Evolutionary conservation across 1,284 basidiomycete species (phyloP).

Genomic region (Schizophyllum amplum): DNA sequence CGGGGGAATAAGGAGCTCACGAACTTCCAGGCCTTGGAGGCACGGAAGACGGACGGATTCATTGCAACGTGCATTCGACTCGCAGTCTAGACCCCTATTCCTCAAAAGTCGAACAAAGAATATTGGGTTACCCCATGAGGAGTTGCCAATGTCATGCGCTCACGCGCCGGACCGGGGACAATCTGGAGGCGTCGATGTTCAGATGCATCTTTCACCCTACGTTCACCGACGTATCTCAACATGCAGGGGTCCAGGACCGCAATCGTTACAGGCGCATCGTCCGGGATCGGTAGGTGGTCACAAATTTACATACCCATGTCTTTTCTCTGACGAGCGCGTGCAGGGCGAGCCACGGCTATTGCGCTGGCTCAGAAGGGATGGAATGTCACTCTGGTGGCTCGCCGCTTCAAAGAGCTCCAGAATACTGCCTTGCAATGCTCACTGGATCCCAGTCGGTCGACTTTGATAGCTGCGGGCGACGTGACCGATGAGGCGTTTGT

Average conservation of each 20-base stretch:
- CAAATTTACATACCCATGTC: neutral
- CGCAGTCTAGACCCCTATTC: no score
- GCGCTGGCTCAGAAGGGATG: slow-evolving; percentile 47
- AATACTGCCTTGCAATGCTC: neutral
- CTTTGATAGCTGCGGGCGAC: slow-evolving; percentile 49
- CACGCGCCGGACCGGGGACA: no score
- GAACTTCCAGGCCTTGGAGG: no score
- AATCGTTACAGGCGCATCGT: slow-evolving; percentile 25
- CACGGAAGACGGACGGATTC: no score
- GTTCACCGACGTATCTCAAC: no score
- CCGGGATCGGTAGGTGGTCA: slow-evolving; percentile 26
- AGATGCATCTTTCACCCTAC: no score
- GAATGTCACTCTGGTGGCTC: slow-evolving; percentile 50
- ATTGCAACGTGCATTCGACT: no score
- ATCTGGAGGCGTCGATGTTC: no score
- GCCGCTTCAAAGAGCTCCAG: slow-evolving; percentile 17
- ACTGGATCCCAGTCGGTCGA: slow-evolving; percentile 33
- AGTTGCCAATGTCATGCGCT: no score
- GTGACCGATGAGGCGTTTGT: slow-evolving; percentile 57
- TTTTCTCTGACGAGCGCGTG: slow-evolving; percentile 1
- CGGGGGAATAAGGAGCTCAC: no score
- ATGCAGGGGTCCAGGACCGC: slow-evolving; percentile 22
- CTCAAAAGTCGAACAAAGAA: no score
- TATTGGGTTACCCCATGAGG: no score
- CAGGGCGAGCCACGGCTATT: slow-evolving; percentile 33